These are phyloP conservation scores for Diplodia intermedia DNA, from an alignment of 2,329 filamentous ascomycete genomes.

Conservation along the genomic window DNA sequence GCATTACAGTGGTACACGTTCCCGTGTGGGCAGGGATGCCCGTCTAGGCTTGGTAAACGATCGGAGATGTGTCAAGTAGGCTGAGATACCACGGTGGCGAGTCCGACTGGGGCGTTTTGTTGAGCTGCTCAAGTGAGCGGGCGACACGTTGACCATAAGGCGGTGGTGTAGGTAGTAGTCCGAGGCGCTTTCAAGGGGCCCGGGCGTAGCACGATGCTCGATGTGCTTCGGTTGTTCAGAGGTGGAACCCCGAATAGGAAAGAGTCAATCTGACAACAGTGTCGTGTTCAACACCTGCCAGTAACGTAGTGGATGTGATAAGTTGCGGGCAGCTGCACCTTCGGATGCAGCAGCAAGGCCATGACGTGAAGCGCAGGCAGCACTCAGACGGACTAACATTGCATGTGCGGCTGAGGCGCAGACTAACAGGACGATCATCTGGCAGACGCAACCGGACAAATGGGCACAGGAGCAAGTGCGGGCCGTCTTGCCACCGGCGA, in stretches of 20 bases:
- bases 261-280: too few relatives aligned
- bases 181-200: not conserved
- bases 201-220: not conserved
- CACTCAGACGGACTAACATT: not conserved
- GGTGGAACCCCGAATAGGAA: not conserved
- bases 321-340: not conserved
- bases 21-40: not conserved
- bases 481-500: constrained; percentile 20
- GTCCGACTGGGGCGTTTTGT: not conserved
- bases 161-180: not conserved
- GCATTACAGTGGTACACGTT: not conserved
- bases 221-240: constrained; percentile 3
- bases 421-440: constrained; percentile 7
- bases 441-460: constrained; percentile 14
- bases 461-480: constrained; percentile 20
- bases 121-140: not conserved
- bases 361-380: constrained; percentile 1
- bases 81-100: not conserved
- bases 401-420: constrained; percentile 29
- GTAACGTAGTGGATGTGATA: not conserved
- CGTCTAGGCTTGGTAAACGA: not conserved
- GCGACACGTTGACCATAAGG: not conserved
- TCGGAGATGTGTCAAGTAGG: not conserved
- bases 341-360: constrained; percentile 1
- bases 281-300: not conserved